A percentile compares a stretch with the other conserved stretches of the same genome.
These are phyloP conservation scores for Aspergillus baeticus DNA, from an alignment of 495 filamentous ascomycete species.

Conservation along the genomic window DNA sequence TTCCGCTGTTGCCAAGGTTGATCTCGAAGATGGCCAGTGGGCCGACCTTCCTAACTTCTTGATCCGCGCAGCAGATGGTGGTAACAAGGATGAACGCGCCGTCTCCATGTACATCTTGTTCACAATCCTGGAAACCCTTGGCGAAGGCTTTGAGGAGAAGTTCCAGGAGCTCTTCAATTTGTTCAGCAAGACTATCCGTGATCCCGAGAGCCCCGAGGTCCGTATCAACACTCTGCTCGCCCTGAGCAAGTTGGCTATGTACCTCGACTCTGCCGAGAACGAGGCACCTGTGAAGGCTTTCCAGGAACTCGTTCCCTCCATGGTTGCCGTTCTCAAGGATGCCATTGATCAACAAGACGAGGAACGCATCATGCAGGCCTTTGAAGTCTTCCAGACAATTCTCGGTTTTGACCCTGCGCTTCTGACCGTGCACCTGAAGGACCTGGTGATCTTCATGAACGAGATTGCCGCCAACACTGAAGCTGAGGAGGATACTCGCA, in stretches of 20 bases:
- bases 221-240: constrained; percentile 93
- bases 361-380: constrained; percentile 80
- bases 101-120: constrained; percentile 91
- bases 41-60: constrained; percentile 73
- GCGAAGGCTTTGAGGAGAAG: constrained; percentile 74
- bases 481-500: constrained; percentile 77
- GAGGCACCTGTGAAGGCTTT: constrained; percentile 66
- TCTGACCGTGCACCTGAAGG: constrained; percentile 79
- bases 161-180: constrained; percentile 75
- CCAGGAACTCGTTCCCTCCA: constrained; percentile 75
- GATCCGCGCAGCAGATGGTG: constrained; percentile 66
- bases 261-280: constrained; percentile 84
- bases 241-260: constrained; percentile 83
- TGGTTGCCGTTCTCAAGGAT: constrained; percentile 87
- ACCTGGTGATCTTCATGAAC: constrained; percentile 92
- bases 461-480: constrained; percentile 74
- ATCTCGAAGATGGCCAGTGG: constrained; percentile 88
- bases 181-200: constrained; percentile 83
- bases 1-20: constrained; percentile 79
- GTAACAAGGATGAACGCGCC: constrained; percentile 75
- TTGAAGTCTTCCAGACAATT: constrained; percentile 97
- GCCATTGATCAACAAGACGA: constrained; percentile 77
- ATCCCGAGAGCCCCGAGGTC: constrained; percentile 87
- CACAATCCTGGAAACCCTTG: constrained; percentile 83
- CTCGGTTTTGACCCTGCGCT: constrained; percentile 86